Percentiles rank a stretch among this genome's conserved stretches.
phyloP scores from a whole-genome alignment of 2,329 filamentous ascomycete genomes.

The Paramyrothecium sp. region DNA sequence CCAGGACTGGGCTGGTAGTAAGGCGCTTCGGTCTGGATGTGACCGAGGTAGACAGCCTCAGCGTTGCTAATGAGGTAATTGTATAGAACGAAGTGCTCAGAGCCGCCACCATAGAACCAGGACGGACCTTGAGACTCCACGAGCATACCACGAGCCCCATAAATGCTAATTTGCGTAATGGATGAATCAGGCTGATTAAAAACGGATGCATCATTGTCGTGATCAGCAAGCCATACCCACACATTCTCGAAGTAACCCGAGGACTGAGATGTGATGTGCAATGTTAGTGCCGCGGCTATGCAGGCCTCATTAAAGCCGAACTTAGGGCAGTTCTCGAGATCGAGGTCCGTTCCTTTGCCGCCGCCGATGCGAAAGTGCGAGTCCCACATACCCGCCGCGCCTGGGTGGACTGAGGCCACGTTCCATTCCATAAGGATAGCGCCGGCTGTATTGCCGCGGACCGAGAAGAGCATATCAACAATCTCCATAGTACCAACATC shows the following conservation, averaged over 20 bases:
- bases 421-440: slow-evolving; percentile 56
- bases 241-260: slow-evolving; percentile 48
- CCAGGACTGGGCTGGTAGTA: slow-evolving; percentile 5
- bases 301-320: slow-evolving; percentile 40
- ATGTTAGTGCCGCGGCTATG: slow-evolving; percentile 53
- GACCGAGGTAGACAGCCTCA: slow-evolving; percentile 43
- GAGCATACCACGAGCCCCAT: slow-evolving; percentile 28
- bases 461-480: slow-evolving; percentile 65
- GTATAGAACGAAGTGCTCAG: slow-evolving; percentile 33
- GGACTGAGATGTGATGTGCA: slow-evolving; percentile 42
- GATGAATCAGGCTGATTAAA: slow-evolving; percentile 7
- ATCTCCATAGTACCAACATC: slow-evolving; percentile 66
- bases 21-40: slow-evolving; percentile 35
- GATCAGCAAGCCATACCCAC: slow-evolving; percentile 53
- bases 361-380: slow-evolving; percentile 45
- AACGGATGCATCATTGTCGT: slow-evolving; percentile 41
- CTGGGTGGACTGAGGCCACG: too few species aligned
- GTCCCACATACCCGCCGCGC: slow-evolving; percentile 15
- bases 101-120: slow-evolving; percentile 17
- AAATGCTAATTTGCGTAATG: slow-evolving; percentile 22
- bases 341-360: slow-evolving; percentile 8
- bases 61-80: slow-evolving; percentile 46
- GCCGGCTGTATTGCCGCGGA: slow-evolving; percentile 64
- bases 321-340: slow-evolving; percentile 12
- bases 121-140: slow-evolving; percentile 21